Evolutionary conservation across 768 basidiomycete species (phyloP), one percentile per base, ranked within the genome.

Genomic region (Infundibulicybe gibba): DNA sequence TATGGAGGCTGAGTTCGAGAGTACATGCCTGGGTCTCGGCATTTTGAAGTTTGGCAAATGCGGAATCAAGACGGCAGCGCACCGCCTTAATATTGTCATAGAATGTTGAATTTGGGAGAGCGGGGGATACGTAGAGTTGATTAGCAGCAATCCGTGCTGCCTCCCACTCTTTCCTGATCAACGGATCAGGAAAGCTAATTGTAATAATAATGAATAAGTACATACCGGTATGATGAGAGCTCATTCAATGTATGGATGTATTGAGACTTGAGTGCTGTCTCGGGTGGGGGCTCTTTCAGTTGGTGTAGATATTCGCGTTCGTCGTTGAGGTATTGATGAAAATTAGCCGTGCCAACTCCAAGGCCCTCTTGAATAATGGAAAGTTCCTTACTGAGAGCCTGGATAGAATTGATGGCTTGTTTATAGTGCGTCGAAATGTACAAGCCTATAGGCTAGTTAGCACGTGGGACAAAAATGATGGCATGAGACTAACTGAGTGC

Each of bases 341-440:
- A 58, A 25, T 47, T 40, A 2, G 35, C 31, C 1, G 9, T 38
- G 16, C 25, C 16, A 6, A 32, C 14, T 16, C 52, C 49, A 6
- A 44, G 49, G 14, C 21, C 30, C 9, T 40, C 40, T 11, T 16
- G n/a, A 47, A 56, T 49, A 2, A 49, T 21, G 19, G n/a, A 1
- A 6, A 35, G 5, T 8, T 56, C 34, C 2, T 40, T 45, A 5
- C 5, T 19, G 15, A 44, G 40, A 20, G 30, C 32, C 5, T 39
- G 17, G 12, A 59, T 31, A n/a, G 61, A 56, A 3, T 57, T 49
- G 8, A 63, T 47, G 3, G 59, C 63, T 32, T 64, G 60, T 33
- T 51, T 15, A 42, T 64, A 65, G 51, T 65, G 61, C 21, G 58
- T 51, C 8, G 25, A 25, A 25, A 25, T 41, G 31, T 12, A 65